Percentiles rank a stretch among this genome's conserved stretches.
Conservation (phyloP, 164 flowering plant genomes). For the Magnolia kwangsiensis region DNA sequence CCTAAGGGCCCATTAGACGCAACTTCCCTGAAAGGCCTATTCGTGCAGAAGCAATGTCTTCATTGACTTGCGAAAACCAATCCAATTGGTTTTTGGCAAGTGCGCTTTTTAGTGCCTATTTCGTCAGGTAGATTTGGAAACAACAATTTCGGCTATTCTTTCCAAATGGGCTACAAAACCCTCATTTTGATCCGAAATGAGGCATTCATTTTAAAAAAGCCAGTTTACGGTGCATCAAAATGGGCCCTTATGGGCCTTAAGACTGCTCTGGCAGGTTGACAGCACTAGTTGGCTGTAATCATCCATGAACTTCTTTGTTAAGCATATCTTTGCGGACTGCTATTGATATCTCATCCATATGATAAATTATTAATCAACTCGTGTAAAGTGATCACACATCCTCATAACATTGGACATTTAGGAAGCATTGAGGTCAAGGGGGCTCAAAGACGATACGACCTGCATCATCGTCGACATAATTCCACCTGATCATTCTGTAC, state of each 20-base stretch:
- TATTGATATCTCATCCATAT: not conserved
- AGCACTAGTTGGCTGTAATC: no score
- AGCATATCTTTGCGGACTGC: not conserved
- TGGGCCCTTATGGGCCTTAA: not conserved
- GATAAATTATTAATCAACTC: not conserved
- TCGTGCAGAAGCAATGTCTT: no score
- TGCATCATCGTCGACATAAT: slow-evolving; percentile 87
- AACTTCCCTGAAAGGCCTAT: no score
- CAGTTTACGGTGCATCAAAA: no score
- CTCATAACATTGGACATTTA: slow-evolving; percentile 16
- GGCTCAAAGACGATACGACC: slow-evolving; percentile 88
- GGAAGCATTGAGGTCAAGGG: slow-evolving; percentile 81
- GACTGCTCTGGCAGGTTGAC: not conserved
- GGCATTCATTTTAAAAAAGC: no score
- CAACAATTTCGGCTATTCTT: no score
- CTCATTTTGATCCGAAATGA: no score
- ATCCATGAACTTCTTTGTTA: not conserved
- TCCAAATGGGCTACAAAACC: no score
- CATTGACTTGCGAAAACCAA: no score
- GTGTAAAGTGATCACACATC: not conserved
- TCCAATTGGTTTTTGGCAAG: no score
- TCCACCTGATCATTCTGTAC: slow-evolving; percentile 56
- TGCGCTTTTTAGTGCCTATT: no score
- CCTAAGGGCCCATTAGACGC: not conserved
- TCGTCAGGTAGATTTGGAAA: no score